Base-by-base conservation (phyloP, 2,329 filamentous ascomycete genomes). In the Venturia nashicola region DNA sequence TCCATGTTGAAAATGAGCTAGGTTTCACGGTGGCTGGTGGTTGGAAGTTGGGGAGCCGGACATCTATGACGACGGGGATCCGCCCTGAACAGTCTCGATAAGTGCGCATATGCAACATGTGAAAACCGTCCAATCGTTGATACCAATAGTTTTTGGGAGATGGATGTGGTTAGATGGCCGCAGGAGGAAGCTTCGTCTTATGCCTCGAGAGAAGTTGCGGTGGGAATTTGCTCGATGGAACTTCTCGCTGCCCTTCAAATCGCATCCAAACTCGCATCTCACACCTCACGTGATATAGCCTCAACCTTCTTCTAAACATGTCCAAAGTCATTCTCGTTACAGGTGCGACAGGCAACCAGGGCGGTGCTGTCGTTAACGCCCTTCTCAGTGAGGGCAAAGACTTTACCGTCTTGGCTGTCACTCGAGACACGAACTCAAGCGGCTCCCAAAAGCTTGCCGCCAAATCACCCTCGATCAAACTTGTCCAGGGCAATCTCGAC, bases 371-470 rank as follows among this genome's bases (percentile, higher is more conserved):
- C 36, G 72, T 80, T 64, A 67, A 72, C 48, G 74, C 78, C 48
- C 73, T 80, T 32, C 72, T 78, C 57, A 74, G 43, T 82, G 81
- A 0, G 62, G 72, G 67, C 71, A 18, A 71, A 67, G 67, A 76
- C 23, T 78, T 80, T 65, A 76, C 79, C 14, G 82, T 87, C 62
- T 77, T 85, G 18, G 86, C 85, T 7, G 76, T 87, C 27, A 87
- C 85, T 2, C 82, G 85, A 66, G 78, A 86, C 68, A 68, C 78
- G 0, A 70, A 72, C n/a, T 84, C 82, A 0, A 60, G 72, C 3
- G 77, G 76, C 1, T 81, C 83, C 1, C 76, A 83, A 68, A 76
- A 74, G 27, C 77, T 84, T 11, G 68, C 72, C 5, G 64, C 73
- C 9, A 74, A 78, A 66, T 80, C 77, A 0, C 62, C 74, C 14